Conservation (phyloP, 2,329 filamentous ascomycete species). For the Monilinia polystroma region DNA sequence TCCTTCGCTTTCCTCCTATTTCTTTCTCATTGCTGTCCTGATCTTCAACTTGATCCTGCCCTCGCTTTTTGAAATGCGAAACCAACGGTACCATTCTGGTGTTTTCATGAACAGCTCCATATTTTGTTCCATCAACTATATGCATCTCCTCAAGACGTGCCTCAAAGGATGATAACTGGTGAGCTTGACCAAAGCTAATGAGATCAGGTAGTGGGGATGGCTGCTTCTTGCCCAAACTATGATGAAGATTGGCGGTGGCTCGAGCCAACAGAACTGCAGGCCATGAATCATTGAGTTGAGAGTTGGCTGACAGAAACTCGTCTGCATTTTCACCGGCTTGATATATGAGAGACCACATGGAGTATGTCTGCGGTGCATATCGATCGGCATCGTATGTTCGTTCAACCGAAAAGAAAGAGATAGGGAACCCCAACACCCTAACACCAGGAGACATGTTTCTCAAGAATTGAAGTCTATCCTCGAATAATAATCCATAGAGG, state of each 20-base stretch:
- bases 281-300: background rate
- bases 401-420: background rate
- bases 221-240: background rate
- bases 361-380: background rate
- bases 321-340: background rate
- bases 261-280: background rate
- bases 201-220: background rate
- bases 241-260: background rate
- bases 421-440: background rate
- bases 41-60: background rate
- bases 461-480: background rate
- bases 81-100: background rate
- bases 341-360: background rate
- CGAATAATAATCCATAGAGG: background rate
- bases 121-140: background rate
- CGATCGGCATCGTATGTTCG: background rate
- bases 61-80: background rate
- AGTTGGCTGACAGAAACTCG: background rate
- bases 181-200: background rate
- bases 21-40: background rate
- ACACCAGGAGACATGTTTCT: background rate
- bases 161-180: background rate
- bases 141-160: constrained; percentile 2
- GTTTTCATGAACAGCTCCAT: background rate
- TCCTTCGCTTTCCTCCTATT: background rate